phyloP scores from a whole-genome alignment of 108 stramenopile genomes.

The Cyclotella atomus region DNA sequence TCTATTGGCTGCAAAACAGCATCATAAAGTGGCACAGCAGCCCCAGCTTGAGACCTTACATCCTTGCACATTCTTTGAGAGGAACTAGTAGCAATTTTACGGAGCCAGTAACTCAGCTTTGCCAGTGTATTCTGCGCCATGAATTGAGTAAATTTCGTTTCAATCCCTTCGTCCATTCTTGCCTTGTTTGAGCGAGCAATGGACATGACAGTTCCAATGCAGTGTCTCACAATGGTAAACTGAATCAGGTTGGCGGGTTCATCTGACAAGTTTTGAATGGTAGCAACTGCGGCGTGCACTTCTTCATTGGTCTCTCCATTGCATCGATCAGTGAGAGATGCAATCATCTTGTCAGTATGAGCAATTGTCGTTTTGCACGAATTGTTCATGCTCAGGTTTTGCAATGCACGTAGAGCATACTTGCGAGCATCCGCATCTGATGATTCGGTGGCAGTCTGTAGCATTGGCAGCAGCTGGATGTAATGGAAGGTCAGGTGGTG shows the following conservation, averaged over 20 bases:
- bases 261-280: constrained; percentile 79
- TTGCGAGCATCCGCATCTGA: constrained; percentile 55
- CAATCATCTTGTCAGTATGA: constrained; percentile 55
- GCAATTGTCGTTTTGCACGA: constrained; percentile 75
- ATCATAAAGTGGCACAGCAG: constrained; percentile 4
- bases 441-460: constrained; percentile 67
- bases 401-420: constrained; percentile 74
- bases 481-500: constrained; percentile 70
- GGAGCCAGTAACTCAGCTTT: constrained; percentile 49
- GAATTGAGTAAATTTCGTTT: constrained; percentile 35
- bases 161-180: constrained; percentile 50
- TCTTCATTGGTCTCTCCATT: constrained; percentile 39
- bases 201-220: constrained; percentile 75
- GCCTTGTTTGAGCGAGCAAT: constrained; percentile 40
- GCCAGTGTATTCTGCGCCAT: constrained; percentile 54
- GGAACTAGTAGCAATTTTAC: constrained; percentile 50
- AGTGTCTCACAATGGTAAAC: constrained; percentile 81
- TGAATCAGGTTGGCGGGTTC: constrained; percentile 88
- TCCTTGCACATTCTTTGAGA: constrained; percentile 19
- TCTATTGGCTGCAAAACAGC: constrained; percentile 19
- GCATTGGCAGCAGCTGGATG: constrained; percentile 54
- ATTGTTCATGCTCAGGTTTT: constrained; percentile 82
- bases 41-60: neutral
- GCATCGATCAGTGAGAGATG: constrained; percentile 53
- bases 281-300: constrained; percentile 63